Base-by-base conservation (phyloP, 1,139 yeast species). In the Yamadazyma taylorii region DNA sequence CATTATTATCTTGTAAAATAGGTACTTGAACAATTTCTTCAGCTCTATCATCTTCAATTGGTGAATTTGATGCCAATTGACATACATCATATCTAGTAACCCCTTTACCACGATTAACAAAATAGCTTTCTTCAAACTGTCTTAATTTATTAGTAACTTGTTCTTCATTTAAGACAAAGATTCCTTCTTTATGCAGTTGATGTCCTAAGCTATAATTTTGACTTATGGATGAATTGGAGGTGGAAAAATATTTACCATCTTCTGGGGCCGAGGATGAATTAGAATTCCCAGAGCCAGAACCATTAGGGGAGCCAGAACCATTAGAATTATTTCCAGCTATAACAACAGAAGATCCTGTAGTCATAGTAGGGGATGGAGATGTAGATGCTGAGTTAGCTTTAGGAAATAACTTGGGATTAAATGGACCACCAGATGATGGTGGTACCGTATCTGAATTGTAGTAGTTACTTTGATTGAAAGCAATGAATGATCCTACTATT, bases 41-140 rank as follows among this genome's bases (percentile, higher is more conserved):
- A 1, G 92, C 79, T 44, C 95, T 77, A 54, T 87, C 96, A 57
- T 92, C 98, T 60, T 92, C 99, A 47, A 90, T 88, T 8, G 98
- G 98, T 33, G 85, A 80, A 59, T 92, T 94, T 30, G 95, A 84
- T 7, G 97, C 85, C 41, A 92, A 66, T 62, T 92, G 98, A 34
- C 95, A 78, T 24, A 88, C 78, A 56, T 94, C 98, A 54, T 89
- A 90, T 39, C 98, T 71, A n/a, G 81, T 62, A 13, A 92, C 92
- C n/a, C 97, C 97, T 48, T 85, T 83, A 11, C 94, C 90, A 42
- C 96, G 73, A 48, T 85, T 81, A 15, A 90, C 92, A 29, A 67
- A 57, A 54, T 83, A 87, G 47, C 94, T 81, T 60, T 89, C 95
- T 56, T 90, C 96, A 50, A 73, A 71, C 46, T 80, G 81, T 42